phyloP scores from a whole-genome alignment of 257 asterid species.

The Nicotiana noctiflora region DNA sequence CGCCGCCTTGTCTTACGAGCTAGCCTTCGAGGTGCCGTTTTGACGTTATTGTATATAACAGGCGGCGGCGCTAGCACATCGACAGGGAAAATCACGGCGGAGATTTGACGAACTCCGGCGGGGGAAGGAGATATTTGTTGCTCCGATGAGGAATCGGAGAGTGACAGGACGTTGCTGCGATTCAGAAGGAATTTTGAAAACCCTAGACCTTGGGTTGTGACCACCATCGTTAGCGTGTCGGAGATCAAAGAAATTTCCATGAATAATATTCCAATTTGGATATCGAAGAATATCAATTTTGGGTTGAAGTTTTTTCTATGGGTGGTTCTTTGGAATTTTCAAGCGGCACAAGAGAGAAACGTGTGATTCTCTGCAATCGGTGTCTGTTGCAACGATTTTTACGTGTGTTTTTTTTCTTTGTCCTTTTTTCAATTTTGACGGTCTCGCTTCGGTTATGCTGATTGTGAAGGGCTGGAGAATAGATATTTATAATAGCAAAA shows the following conservation, averaged over 20 bases:
- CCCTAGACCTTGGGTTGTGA: constrained; percentile 40
- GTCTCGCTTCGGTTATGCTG: no score
- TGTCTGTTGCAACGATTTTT: not conserved
- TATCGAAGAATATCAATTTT: constrained; percentile 10
- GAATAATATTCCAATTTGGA: not conserved
- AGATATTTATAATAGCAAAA: no score
- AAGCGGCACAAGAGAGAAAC: not conserved
- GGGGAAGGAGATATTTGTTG: constrained; percentile 27
- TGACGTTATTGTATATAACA: constrained; percentile 17
- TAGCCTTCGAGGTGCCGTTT: constrained; percentile 43
- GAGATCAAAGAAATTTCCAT: constrained; percentile 62
- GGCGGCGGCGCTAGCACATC: constrained; percentile 41
- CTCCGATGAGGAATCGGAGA: constrained; percentile 39
- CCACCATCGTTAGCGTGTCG: constrained; percentile 45
- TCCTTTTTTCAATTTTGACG: no score
- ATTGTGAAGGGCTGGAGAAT: no score
- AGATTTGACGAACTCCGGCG: constrained; percentile 23
- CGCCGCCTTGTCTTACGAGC: constrained; percentile 52
- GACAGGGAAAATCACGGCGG: constrained; percentile 28
- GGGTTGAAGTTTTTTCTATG: constrained; percentile 1
- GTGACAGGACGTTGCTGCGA: constrained; percentile 26
- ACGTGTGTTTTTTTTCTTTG: no score
- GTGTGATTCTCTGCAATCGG: not conserved
- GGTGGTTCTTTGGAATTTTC: constrained; percentile 8
- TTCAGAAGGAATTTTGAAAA: constrained; percentile 38